Conservation (phyloP, 805 yeast genomes). For the Wickerhamomyces pijperi region DNA sequence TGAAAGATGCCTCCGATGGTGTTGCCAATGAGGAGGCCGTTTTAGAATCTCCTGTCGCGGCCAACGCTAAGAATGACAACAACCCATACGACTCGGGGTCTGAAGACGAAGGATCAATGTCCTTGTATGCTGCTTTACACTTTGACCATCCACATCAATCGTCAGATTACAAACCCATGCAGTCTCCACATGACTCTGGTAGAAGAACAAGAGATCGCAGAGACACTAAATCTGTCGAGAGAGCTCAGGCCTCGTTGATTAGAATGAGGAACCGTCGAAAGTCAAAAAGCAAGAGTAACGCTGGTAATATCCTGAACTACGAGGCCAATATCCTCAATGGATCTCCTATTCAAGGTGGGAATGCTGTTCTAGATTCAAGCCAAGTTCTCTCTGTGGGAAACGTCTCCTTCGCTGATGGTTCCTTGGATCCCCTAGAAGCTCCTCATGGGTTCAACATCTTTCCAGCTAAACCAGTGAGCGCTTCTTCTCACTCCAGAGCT, state of each 20-base stretch:
- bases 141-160: slow-evolving; percentile 20
- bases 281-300: slow-evolving; percentile 29
- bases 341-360: slow-evolving; percentile 1
- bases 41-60: slow-evolving; percentile 1
- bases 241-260: slow-evolving; percentile 56
- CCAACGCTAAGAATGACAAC: slow-evolving; percentile 2
- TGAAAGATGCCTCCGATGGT: neutral
- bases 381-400: neutral
- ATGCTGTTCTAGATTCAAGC: neutral
- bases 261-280: slow-evolving; percentile 50
- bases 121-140: slow-evolving; percentile 46
- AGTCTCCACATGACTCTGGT: neutral
- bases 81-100: slow-evolving; percentile 13
- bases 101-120: slow-evolving; percentile 64
- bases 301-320: neutral
- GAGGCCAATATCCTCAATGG: slow-evolving; percentile 5
- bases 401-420: neutral
- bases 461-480: no score
- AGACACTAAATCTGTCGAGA: slow-evolving; percentile 37
- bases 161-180: slow-evolving; percentile 1
- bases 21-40: neutral
- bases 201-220: neutral
- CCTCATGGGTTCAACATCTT: no score
- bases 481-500: neutral
- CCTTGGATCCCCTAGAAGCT: no score